These are phyloP conservation scores for Tephrocybe rancida DNA, from an alignment of 768 basidiomycete genomes.

Conservation along the genomic window DNA sequence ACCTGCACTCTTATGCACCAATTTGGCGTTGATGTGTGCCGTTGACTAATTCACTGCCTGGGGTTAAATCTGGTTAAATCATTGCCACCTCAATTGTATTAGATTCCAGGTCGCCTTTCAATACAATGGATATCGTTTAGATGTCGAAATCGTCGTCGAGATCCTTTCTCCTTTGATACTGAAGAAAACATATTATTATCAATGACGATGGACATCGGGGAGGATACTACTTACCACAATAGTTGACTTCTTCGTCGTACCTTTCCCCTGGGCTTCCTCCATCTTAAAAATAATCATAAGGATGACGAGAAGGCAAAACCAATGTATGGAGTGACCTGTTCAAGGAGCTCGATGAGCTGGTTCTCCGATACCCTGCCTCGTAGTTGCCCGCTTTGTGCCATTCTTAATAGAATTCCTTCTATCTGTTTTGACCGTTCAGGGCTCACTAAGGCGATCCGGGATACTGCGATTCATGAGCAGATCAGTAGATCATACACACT, in stretches of 20 bases:
- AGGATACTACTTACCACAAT: conserved; percentile 49
- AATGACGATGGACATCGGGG: background rate
- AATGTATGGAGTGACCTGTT: conserved; percentile 60
- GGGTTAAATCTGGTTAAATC: background rate
- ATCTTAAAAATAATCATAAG: conserved; percentile 37
- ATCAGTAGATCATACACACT: conserved; percentile 3
- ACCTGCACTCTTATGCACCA: background rate
- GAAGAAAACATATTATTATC: conserved; percentile 3
- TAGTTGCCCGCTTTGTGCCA: conserved; percentile 85
- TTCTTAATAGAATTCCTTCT: conserved; percentile 74
- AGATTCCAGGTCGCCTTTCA: background rate
- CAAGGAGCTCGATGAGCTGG: conserved; percentile 83
- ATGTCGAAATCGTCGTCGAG: conserved; percentile 70
- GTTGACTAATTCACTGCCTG: no score
- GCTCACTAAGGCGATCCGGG: conserved; percentile 86
- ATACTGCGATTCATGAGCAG: conserved; percentile 51
- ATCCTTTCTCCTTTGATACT: conserved; percentile 71
- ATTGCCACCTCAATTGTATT: background rate
- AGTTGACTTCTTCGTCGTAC: conserved; percentile 53
- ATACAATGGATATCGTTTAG: conserved; percentile 19
- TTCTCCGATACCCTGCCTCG: conserved; percentile 75
- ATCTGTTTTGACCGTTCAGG: conserved; percentile 81
- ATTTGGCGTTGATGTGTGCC: conserved; percentile 9
- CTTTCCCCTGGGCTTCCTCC: conserved; percentile 54
- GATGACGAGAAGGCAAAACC: conserved; percentile 23